Base-by-base conservation (phyloP, 805 yeast genomes). In the Candida orba region DNA sequence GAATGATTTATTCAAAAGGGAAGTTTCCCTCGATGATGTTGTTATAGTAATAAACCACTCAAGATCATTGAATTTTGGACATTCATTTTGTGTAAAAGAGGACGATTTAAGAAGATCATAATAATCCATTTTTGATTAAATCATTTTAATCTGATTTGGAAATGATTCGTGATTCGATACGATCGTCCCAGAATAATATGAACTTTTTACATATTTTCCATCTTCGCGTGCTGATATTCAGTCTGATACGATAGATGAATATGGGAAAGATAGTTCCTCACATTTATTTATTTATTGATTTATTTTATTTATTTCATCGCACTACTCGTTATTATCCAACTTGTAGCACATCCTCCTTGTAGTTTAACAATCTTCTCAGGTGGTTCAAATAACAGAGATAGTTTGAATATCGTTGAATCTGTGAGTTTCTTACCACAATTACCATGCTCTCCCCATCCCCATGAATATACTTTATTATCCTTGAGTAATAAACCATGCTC, bases 401-500 rank as follows among this genome's bases (percentile, higher is more conserved):
- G 37, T 4, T 40, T 41, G 65, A 73, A 39, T 41, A 64, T 32
- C 45, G 60, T 38, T 10, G 51, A 45, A 12, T 46, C 51, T 2
- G 25, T 39, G 10, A 25, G 40, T 7, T 46, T 37, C 4, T 51
- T 40, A 0, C 96, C 95, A 64, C 98, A 91, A 58, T 91, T 91
- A 0, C 99, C 99, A 62, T 91, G 99, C 57, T 93, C 98, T 13
- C 96, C 97, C 99, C 99, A 91, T 1, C 99, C 99, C 98, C 98
- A 93, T 2, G 90, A 73, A 43, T 57, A 66, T 0, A 89, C 81
- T 8, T 44, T 40, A 34, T 61, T 41, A 13, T 36, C 46, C 3
- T 35, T 37, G 3, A 52, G 41, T 7, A 76, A 52, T 15, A 89
- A 53, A 0, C 93, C 95, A 61, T 91, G 99, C 57, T 91, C 98